Evolutionary conservation across 257 asterid genomes (phyloP).

Genomic region (Jacaranda mimosifolia): DNA sequence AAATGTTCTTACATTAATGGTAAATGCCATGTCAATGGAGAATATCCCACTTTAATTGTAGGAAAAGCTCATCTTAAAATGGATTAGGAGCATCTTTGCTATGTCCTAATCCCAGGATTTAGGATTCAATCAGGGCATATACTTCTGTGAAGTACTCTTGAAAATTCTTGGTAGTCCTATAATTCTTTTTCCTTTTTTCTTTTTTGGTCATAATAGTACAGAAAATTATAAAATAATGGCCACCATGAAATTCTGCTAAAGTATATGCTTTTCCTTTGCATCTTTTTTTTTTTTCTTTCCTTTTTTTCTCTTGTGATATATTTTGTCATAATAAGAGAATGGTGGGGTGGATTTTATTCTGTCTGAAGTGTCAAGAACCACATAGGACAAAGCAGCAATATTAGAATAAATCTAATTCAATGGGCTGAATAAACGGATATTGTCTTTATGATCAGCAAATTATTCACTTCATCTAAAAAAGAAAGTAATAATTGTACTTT

Average conservation of each 20-base stretch:
- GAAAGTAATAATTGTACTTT: too few species aligned
- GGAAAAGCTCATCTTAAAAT: conserved; percentile 25
- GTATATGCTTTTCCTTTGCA: conserved; percentile 25
- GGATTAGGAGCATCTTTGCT: conserved; percentile 41
- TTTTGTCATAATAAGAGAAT: conserved; percentile 9
- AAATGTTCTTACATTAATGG: conserved; percentile 33
- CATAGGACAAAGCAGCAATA: conserved; percentile 6
- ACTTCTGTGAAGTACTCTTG: conserved; percentile 16
- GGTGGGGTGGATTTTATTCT: conserved; percentile 28
- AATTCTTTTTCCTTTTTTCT: not conserved
- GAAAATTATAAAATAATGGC: conserved; percentile 2
- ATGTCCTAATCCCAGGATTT: conserved; percentile 27
- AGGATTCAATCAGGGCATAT: conserved; percentile 41
- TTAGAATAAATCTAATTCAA: conserved; percentile 5
- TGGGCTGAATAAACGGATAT: not conserved
- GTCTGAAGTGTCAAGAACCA: conserved; percentile 27
- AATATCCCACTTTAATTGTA: conserved; percentile 34
- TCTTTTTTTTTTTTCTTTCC: conserved; percentile 18
- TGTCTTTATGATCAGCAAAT: too few species aligned
- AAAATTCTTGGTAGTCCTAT: not conserved
- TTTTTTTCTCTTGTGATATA: too few species aligned
- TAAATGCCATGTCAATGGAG: conserved; percentile 32
- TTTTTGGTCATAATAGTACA: not conserved
- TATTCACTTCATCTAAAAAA: too few species aligned
- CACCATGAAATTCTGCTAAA: conserved; percentile 24